These are phyloP conservation scores for Mucor circinelloides DNA, from an alignment of 371 early-diverging fungal genomes.

Conservation along the genomic window DNA sequence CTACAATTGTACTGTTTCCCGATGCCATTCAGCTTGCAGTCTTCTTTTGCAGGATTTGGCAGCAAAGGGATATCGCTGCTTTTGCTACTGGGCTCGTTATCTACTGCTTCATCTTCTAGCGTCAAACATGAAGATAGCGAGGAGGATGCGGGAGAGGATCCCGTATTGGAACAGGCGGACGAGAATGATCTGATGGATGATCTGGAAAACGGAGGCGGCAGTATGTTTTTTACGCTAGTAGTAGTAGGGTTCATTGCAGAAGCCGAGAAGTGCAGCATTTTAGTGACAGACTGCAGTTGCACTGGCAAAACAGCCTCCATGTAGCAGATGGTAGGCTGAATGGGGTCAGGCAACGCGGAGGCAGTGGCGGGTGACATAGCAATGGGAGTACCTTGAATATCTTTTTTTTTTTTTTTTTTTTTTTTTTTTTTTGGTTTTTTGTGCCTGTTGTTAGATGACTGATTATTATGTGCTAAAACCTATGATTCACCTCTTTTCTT, in stretches of 20 bases:
- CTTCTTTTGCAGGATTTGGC: background rate
- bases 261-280: background rate
- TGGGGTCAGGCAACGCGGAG: background rate
- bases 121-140: background rate
- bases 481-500: background rate
- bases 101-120: background rate
- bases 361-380: background rate
- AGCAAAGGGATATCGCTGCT: background rate
- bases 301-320: constrained; percentile 7
- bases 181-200: background rate
- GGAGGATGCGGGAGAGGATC: background rate
- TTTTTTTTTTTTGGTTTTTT: no score
- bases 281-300: background rate
- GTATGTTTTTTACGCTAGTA: background rate
- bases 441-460: no score
- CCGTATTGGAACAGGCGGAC: background rate
- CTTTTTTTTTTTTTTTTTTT: background rate
- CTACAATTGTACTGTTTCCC: constrained; percentile 45
- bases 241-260: background rate
- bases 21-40: background rate
- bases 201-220: constrained; percentile 3
- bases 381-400: background rate
- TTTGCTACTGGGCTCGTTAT: background rate
- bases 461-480: background rate
- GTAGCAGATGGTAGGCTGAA: constrained; percentile 7